Conservation (phyloP, 768 basidiomycete genomes). For the Tulasnella sp. region DNA sequence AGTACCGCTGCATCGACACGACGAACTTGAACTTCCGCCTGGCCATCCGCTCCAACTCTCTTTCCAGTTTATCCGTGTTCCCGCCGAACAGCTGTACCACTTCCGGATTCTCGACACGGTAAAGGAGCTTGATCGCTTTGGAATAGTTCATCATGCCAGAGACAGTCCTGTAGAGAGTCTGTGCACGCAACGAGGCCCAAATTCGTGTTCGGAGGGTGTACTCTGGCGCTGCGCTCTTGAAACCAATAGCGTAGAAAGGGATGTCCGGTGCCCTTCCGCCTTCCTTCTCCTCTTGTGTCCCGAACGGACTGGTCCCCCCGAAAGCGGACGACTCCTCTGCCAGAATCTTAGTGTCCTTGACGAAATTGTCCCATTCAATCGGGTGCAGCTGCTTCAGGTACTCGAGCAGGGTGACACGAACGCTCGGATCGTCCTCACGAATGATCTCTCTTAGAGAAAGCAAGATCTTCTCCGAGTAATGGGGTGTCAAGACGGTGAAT, state of each 20-base stretch:
- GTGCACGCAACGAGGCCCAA: slow-evolving; percentile 97
- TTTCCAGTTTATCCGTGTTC: slow-evolving; percentile 92
- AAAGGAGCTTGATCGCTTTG: slow-evolving; percentile 98
- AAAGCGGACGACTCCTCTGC: slow-evolving; percentile 90
- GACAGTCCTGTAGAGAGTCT: slow-evolving; percentile 96
- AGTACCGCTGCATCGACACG: slow-evolving; percentile 98
- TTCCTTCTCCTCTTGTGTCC: slow-evolving; percentile 65
- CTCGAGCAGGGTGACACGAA: slow-evolving; percentile 91
- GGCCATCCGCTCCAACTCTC: slow-evolving; percentile 95
- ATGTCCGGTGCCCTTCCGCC: slow-evolving; percentile 79
- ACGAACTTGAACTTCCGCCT: slow-evolving; percentile 98
- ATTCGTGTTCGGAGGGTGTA: slow-evolving; percentile 98
- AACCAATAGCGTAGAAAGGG: slow-evolving; percentile 96
- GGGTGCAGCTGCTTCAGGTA: slow-evolving; percentile 98
- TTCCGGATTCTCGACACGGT: slow-evolving; percentile 98
- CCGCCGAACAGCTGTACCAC: slow-evolving; percentile 96
- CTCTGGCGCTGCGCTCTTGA: slow-evolving; percentile 97
- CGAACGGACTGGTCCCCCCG: slow-evolving; percentile 64
- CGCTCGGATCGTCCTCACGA: slow-evolving; percentile 94
- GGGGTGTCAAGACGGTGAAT: slow-evolving; percentile 95
- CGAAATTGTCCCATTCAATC: slow-evolving; percentile 99
- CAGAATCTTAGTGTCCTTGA: slow-evolving; percentile 97
- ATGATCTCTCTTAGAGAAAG: slow-evolving; percentile 97
- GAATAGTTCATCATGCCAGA: slow-evolving; percentile 99
- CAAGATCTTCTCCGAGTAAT: slow-evolving; percentile 98